These are phyloP conservation scores for Isatis tinctoria DNA, from an alignment of 345 rosid species.

Conservation along the genomic window DNA sequence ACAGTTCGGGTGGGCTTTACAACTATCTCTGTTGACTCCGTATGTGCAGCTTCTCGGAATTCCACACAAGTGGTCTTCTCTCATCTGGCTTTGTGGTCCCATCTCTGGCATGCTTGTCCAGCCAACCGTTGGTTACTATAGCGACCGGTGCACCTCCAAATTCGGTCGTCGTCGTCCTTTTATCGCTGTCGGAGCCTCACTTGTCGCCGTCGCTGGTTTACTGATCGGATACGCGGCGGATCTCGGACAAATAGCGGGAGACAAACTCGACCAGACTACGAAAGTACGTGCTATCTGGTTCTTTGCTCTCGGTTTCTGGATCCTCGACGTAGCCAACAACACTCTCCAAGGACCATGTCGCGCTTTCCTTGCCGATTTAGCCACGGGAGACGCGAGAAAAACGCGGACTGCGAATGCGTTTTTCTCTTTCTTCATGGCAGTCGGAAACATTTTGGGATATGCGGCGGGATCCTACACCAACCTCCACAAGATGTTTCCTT, in stretches of 20 bases:
- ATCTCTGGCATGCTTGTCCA: conserved; percentile 49
- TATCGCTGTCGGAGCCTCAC: conserved; percentile 46
- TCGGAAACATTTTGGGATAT: conserved; percentile 79
- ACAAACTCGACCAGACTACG: neutral
- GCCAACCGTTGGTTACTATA: conserved; percentile 74
- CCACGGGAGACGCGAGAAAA: conserved; percentile 42
- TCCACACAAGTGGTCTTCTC: conserved; percentile 76
- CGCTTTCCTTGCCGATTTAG: conserved; percentile 74
- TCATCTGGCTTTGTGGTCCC: conserved; percentile 80
- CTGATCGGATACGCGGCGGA: conserved; percentile 82
- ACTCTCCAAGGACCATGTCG: conserved; percentile 84
- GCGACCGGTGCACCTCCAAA: conserved; percentile 63
- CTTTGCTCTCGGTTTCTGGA: conserved; percentile 16
- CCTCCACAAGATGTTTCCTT: conserved; percentile 52
- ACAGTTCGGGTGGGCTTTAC: conserved; percentile 92
- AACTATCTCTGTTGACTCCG: conserved; percentile 74
- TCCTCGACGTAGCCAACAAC: conserved; percentile 72
- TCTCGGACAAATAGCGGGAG: conserved; percentile 43
- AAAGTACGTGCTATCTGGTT: neutral
- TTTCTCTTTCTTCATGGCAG: conserved; percentile 84
- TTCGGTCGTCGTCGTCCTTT: conserved; percentile 90
- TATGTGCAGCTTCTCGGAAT: conserved; percentile 80
- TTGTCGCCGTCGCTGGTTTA: conserved; percentile 53
- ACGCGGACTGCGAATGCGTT: conserved; percentile 50
- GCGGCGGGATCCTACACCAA: conserved; percentile 66